Conservation (phyloP, 768 basidiomycete genomes). For the Lactarius sanguifluus region DNA sequence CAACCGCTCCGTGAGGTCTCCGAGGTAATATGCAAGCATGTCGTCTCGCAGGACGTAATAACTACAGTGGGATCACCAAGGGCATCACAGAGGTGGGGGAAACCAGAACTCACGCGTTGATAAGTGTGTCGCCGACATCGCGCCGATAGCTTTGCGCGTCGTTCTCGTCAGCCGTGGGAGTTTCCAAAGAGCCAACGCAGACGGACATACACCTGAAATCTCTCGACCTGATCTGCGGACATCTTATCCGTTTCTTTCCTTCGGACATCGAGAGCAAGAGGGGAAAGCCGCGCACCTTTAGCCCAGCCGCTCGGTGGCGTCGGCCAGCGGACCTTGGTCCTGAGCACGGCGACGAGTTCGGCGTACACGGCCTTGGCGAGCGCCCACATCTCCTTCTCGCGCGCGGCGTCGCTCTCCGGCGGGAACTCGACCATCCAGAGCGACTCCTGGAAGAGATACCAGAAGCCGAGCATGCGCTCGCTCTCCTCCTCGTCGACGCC, state of each 20-base stretch:
- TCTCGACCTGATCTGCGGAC: slow-evolving; percentile 69
- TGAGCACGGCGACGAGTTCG: slow-evolving; percentile 69
- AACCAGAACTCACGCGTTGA: slow-evolving; percentile 67
- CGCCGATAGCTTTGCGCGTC: slow-evolving; percentile 61
- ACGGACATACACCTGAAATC: slow-evolving; percentile 67
- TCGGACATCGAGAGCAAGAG: slow-evolving; percentile 2
- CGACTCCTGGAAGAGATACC: slow-evolving; percentile 89
- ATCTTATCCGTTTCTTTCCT: slow-evolving; percentile 18
- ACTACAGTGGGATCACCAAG: slow-evolving; percentile 38
- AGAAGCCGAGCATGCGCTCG: slow-evolving; percentile 83
- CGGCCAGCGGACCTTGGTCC: slow-evolving; percentile 78
- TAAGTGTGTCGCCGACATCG: slow-evolving; percentile 83
- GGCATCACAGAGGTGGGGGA: neutral
- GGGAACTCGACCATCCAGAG: slow-evolving; percentile 69
- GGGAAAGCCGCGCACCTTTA: slow-evolving; percentile 52
- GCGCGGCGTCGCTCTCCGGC: slow-evolving; percentile 36
- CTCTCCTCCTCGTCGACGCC: slow-evolving; percentile 86
- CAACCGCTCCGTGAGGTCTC: slow-evolving; percentile 58
- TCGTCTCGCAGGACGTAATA: slow-evolving; percentile 87
- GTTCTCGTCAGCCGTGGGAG: neutral
- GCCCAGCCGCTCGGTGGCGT: slow-evolving; percentile 51
- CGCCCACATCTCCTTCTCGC: slow-evolving; percentile 43
- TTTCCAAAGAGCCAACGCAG: neutral
- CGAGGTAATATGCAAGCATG: slow-evolving; percentile 71
- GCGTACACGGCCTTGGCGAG: slow-evolving; percentile 76